Base-by-base conservation (phyloP, 345 rosid species). In the Camelina neglecta region DNA sequence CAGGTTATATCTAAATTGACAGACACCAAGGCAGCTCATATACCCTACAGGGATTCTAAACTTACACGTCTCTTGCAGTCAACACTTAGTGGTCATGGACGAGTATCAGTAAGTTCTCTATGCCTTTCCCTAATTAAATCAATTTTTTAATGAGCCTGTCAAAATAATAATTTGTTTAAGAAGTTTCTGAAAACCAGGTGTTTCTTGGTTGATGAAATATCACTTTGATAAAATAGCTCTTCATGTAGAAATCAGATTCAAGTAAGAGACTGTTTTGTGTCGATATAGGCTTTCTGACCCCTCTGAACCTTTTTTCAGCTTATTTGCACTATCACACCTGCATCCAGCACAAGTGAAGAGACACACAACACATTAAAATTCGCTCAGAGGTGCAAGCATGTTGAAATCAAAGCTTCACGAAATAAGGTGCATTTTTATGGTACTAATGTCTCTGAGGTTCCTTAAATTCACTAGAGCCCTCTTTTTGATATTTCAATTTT, bases 21-120 rank as follows among this genome's bases (percentile, higher is more conserved):
- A 68, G 99, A 96, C 78, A 88, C 93, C 79, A 96, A 86, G 85
- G 97, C 97, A 71, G 94, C 90, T 75, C 99, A 96, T 87, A 97
- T 96, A 84, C 99, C 99, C 24, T 96, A 89, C 80, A 84, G 99
- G 67, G 99, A 96, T 80, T 96, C 99, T 59, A 96, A 96, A 81
- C 97, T 96, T 70, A 96, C 99, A 5, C 97, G 99, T 26, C 99
- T 96, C 82, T 76, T 96, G 86, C 99, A 96, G 80, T 88, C 99
- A 76, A 93, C 99, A 47, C 76, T 96, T 73, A 85, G 98, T 68
- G 99, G 99, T 69, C 99, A 89, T 64, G 99, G 99, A 53, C 97
- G 90, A 82, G 98, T 96, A 72, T 96, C 98, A 73, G 99, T 96
- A 83, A 89, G 99, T 45, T 67, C 38, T 53, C 36, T 54, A 7